Evolutionary conservation across 1,139 yeast species (phyloP).

Genomic region (Blastobotrys illinoisensis): DNA sequence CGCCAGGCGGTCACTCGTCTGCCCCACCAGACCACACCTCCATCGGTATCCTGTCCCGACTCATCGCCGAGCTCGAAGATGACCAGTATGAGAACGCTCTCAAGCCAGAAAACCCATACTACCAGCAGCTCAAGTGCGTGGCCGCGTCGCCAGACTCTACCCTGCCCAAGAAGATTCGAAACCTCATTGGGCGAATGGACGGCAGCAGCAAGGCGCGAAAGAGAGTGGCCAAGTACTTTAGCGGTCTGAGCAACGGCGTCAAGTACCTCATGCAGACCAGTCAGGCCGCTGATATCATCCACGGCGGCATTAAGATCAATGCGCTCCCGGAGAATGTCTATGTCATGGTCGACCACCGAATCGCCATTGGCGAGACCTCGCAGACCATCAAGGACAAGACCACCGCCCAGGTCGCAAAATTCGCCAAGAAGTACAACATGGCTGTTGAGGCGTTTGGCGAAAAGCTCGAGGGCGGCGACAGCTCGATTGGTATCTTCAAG

Average conservation of each 20-base stretch:
- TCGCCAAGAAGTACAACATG: slow-evolving; percentile 44
- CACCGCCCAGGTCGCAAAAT: slow-evolving; percentile 32
- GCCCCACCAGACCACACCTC: slow-evolving; percentile 67
- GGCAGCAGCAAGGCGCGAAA: neutral
- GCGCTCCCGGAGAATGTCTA: slow-evolving; percentile 68
- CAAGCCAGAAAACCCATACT: slow-evolving; percentile 47
- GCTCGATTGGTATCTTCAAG: slow-evolving; percentile 3
- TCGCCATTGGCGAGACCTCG: slow-evolving; percentile 47
- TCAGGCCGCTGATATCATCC: slow-evolving; percentile 61
- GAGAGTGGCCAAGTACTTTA: neutral
- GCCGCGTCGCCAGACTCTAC: slow-evolving; percentile 18
- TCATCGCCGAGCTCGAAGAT: slow-evolving; percentile 47
- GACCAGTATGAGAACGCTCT: slow-evolving; percentile 44
- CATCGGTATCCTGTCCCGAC: slow-evolving; percentile 61
- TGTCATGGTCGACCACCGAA: slow-evolving; percentile 52
- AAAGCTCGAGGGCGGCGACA: slow-evolving; percentile 3
- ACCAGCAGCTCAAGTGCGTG: slow-evolving; percentile 38
- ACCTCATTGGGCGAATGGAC: neutral
- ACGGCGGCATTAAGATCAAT: slow-evolving; percentile 67
- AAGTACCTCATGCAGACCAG: slow-evolving; percentile 51
- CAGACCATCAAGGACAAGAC: slow-evolving; percentile 39
- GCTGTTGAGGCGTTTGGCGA: slow-evolving; percentile 41
- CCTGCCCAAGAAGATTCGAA: neutral
- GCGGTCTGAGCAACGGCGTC: slow-evolving; percentile 5
- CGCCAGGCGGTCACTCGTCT: slow-evolving; percentile 74